Percentiles rank a stretch among this genome's conserved stretches.
Conservation (phyloP, 2,329 filamentous ascomycete species). For the Venturia aucupariae region DNA sequence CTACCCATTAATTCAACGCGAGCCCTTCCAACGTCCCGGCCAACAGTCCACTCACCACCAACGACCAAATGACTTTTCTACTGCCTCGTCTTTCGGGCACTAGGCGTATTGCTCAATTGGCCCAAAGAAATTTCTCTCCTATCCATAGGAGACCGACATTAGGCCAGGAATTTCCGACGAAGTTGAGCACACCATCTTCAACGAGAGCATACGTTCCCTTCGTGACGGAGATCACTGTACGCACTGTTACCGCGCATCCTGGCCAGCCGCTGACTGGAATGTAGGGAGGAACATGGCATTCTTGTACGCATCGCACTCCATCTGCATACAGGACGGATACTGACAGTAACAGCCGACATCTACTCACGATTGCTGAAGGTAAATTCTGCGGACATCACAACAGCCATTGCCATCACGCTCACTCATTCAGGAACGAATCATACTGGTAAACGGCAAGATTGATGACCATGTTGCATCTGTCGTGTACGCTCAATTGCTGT, state of each 20-base stretch:
- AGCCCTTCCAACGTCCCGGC: background rate
- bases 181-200: background rate
- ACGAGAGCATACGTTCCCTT: slow-evolving; percentile 26
- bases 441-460: slow-evolving; percentile 86
- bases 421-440: slow-evolving; percentile 65
- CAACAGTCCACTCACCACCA: background rate
- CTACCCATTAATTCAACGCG: background rate
- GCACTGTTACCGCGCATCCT: slow-evolving; percentile 15
- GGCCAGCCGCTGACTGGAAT: slow-evolving; percentile 23
- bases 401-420: slow-evolving; percentile 9
- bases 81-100: background rate
- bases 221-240: slow-evolving; percentile 41
- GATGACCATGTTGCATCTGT: slow-evolving; percentile 66
- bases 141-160: background rate
- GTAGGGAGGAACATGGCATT: slow-evolving; percentile 43
- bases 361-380: slow-evolving; percentile 38
- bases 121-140: background rate
- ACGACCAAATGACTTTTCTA: background rate
- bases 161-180: background rate
- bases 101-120: background rate
- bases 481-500: slow-evolving; percentile 80
- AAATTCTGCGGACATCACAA: background rate
- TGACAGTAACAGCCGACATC: slow-evolving; percentile 28
- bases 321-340: slow-evolving; percentile 5
- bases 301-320: slow-evolving; percentile 25